phyloP scores from a whole-genome alignment of 169 alveolate genomes.

The Eimeria zaria region DNA sequence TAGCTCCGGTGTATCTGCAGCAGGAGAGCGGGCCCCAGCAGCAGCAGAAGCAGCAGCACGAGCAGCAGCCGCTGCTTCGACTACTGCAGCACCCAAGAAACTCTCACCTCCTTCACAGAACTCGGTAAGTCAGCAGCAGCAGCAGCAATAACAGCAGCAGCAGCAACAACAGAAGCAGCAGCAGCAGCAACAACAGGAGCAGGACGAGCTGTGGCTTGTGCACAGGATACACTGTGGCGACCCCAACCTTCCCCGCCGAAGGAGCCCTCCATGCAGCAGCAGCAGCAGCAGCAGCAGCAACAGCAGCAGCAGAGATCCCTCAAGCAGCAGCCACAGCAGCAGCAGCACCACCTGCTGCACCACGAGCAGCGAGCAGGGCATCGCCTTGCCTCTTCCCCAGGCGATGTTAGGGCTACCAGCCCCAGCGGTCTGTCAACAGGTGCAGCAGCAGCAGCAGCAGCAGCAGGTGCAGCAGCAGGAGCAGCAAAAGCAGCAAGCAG shows the following conservation, averaged over 20 bases:
- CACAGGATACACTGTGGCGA: constrained; percentile 8
- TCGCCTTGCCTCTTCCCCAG: background rate
- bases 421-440: background rate
- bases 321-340: background rate
- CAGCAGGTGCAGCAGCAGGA: constrained; percentile 17
- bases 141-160: constrained; percentile 4
- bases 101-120: background rate
- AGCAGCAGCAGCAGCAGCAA: background rate
- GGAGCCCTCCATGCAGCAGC: background rate
- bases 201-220: background rate
- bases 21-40: background rate
- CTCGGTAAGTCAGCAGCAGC: constrained; percentile 15
- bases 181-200: constrained; percentile 1
- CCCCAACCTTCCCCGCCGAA: background rate
- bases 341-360: background rate
- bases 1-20: background rate
- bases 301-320: background rate
- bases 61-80: background rate
- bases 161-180: background rate
- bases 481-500: background rate
- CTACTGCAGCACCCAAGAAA: background rate
- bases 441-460: background rate
- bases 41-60: background rate
- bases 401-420: background rate
- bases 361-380: constrained; percentile 17